A percentile compares a stretch with the other conserved stretches of the same genome.
These are phyloP conservation scores for Triticum monococcum DNA, from an alignment of 176 grass and related monocot genomes.

Conservation along the genomic window DNA sequence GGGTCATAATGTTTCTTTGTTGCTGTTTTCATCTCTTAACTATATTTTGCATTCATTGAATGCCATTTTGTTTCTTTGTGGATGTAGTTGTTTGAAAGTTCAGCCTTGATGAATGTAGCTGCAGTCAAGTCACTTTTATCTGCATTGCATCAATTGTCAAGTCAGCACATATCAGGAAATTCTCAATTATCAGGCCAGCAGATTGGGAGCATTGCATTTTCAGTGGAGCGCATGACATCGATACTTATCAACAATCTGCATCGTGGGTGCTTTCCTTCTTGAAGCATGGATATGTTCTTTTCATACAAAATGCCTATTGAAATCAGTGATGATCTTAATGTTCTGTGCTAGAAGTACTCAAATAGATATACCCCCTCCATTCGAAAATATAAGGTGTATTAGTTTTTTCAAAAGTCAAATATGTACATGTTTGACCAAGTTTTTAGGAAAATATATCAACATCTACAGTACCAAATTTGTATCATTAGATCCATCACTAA, in stretches of 20 bases:
- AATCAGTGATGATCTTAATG: slow-evolving; percentile 18
- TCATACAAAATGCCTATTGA: slow-evolving; percentile 6
- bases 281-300: not conserved
- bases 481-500: too few species aligned
- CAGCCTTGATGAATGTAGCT: slow-evolving; percentile 84
- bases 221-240: slow-evolving; percentile 85
- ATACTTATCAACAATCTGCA: slow-evolving; percentile 95
- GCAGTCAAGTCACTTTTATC: slow-evolving; percentile 95
- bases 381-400: too few species aligned
- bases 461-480: too few species aligned
- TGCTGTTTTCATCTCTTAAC: slow-evolving; percentile 24
- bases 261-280: slow-evolving; percentile 53
- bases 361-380: not conserved
- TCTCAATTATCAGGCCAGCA: slow-evolving; percentile 68
- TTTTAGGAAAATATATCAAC: too few species aligned
- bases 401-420: too few species aligned
- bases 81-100: slow-evolving; percentile 94
- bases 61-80: slow-evolving; percentile 42
- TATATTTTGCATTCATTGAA: slow-evolving; percentile 15
- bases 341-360: slow-evolving; percentile 16
- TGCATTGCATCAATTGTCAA: slow-evolving; percentile 89
- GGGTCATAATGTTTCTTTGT: not conserved
- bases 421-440: too few species aligned
- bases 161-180: slow-evolving; percentile 74
- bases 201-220: slow-evolving; percentile 78